A percentile compares a stretch with the other conserved stretches of the same genome.
Conservation (phyloP, 2,329 filamentous ascomycete species). For the Fusarium sacchari region DNA sequence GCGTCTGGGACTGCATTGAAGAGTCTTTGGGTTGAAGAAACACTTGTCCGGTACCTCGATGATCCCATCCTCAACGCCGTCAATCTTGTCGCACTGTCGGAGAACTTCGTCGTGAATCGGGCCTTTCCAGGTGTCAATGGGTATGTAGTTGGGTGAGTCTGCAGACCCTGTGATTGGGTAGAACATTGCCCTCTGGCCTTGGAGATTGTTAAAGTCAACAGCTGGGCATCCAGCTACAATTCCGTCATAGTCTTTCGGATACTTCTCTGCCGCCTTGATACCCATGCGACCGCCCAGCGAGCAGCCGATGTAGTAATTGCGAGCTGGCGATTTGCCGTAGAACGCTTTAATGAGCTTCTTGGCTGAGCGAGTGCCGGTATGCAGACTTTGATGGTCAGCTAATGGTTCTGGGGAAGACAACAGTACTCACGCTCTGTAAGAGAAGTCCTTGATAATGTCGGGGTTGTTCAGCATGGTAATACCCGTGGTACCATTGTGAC, state of each 20-base stretch:
- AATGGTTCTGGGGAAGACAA: rapidly evolving
- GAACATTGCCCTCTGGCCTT: constrained; percentile 22
- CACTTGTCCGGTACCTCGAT: constrained; percentile 59
- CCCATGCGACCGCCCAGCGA: constrained; percentile 70
- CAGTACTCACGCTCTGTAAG: constrained; percentile 37
- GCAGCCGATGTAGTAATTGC: constrained; percentile 67
- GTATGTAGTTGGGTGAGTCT: constrained; percentile 1
- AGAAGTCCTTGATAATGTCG: constrained; percentile 51
- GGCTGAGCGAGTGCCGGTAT: neutral
- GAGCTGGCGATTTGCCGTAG: constrained; percentile 53
- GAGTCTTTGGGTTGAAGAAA: constrained; percentile 53
- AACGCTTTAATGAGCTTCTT: constrained; percentile 46
- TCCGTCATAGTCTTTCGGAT: constrained; percentile 66
- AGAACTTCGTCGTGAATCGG: constrained; percentile 56
- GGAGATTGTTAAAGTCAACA: constrained; percentile 56
- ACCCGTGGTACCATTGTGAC: constrained; percentile 55
- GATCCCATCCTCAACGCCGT: constrained; percentile 61
- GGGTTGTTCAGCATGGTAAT: constrained; percentile 46
- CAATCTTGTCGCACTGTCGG: constrained; percentile 61
- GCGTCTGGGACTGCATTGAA: constrained; percentile 48
- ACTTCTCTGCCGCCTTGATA: constrained; percentile 62
- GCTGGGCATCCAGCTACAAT: constrained; percentile 58
- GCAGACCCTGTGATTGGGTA: constrained; percentile 10
- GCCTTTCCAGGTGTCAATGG: neutral
- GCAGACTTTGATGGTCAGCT: neutral